phyloP scores from a whole-genome alignment of 1,139 yeast genomes.

The Zygosaccharomyces pseudobailii region DNA sequence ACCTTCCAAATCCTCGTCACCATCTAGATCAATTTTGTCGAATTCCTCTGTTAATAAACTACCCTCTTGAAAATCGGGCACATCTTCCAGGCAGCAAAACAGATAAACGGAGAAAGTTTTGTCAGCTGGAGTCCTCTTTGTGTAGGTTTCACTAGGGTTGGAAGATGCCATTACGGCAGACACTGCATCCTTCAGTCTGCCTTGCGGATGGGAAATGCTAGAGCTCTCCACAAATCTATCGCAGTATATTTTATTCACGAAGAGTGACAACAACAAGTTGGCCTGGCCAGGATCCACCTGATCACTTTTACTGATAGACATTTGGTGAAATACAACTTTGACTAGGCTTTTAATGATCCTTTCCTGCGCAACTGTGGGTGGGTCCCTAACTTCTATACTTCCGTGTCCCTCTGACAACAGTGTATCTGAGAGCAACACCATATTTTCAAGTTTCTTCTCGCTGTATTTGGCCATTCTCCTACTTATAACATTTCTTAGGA shows the following conservation, averaged over 20 bases:
- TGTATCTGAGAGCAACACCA: slow-evolving; percentile 13
- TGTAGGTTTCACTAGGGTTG: slow-evolving; percentile 1
- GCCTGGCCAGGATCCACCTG: slow-evolving; percentile 27
- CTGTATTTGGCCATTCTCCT: slow-evolving; percentile 14
- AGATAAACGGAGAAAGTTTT: slow-evolving; percentile 9
- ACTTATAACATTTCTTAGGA: slow-evolving; percentile 14
- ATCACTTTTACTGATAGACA: slow-evolving; percentile 8
- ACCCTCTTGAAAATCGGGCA: slow-evolving; percentile 2
- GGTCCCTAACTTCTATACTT: slow-evolving; percentile 19
- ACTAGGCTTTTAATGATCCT: slow-evolving; percentile 25
- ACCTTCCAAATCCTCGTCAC: slow-evolving; percentile 13
- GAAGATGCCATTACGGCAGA: not conserved
- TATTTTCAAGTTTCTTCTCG: slow-evolving; percentile 2
- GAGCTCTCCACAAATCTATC: slow-evolving; percentile 13
- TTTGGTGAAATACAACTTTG: slow-evolving; percentile 29
- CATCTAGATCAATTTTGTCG: slow-evolving; percentile 26
- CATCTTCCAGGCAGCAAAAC: slow-evolving; percentile 15
- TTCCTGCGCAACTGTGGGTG: slow-evolving; percentile 26
- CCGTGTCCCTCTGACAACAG: slow-evolving; percentile 27
- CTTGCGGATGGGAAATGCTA: not conserved
- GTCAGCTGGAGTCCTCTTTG: not conserved
- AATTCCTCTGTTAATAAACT: slow-evolving; percentile 20
- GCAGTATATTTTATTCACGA: slow-evolving; percentile 25
- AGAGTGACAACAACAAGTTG: slow-evolving; percentile 30
- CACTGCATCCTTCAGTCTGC: not conserved